Evolutionary conservation across 176 grass and related monocot species (phyloP).

Genomic region (Cenchrus purpureus): DNA sequence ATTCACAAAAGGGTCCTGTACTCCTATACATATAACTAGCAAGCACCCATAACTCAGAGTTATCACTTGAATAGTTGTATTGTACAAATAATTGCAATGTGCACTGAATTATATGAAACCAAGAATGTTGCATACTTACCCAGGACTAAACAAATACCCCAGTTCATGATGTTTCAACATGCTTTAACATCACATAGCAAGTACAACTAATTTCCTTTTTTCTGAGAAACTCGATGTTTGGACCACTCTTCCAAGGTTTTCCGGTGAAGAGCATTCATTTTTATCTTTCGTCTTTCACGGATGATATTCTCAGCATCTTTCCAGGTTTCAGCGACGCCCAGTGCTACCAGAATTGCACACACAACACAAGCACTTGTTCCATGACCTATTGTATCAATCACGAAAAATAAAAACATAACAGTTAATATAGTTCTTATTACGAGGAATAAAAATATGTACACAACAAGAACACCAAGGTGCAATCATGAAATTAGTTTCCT

Average conservation of each 20-base stretch:
- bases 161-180: slow-evolving; percentile 21
- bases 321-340: slow-evolving; percentile 72
- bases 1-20: neutral
- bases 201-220: slow-evolving; percentile 47
- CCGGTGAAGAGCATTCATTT: slow-evolving; percentile 81
- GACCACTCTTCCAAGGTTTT: slow-evolving; percentile 84
- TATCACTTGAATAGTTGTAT: neutral
- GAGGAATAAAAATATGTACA: neutral
- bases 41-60: neutral
- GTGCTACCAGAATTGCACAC: slow-evolving; percentile 73
- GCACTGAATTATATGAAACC: slow-evolving; percentile 25
- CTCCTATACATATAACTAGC: neutral
- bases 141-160: neutral
- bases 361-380: slow-evolving; percentile 85
- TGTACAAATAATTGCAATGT: slow-evolving; percentile 28
- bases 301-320: slow-evolving; percentile 83
- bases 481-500: neutral
- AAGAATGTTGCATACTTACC: slow-evolving; percentile 1
- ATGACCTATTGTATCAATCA: slow-evolving; percentile 59
- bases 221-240: slow-evolving; percentile 47
- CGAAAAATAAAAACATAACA: slow-evolving; percentile 4
- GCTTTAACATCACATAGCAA: slow-evolving; percentile 36
- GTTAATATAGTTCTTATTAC: neutral
- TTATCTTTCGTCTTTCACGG: slow-evolving; percentile 69
- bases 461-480: neutral